A percentile compares a stretch with the other conserved stretches of the same genome.
phyloP scores from a whole-genome alignment of 805 yeast species.

The Limtongozyma cylindracea region DNA sequence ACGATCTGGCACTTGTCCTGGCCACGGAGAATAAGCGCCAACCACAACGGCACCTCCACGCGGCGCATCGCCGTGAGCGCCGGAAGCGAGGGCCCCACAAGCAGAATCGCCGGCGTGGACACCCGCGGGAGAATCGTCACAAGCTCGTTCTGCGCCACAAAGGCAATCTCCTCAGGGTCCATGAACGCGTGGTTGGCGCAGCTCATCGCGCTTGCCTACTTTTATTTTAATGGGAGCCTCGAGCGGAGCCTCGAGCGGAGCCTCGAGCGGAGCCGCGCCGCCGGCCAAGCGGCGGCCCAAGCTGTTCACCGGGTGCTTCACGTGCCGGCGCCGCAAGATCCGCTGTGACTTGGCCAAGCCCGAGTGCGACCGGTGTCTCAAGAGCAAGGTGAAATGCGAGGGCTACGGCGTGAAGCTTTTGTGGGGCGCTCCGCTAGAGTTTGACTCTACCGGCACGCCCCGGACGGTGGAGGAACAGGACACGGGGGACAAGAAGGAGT shows the following conservation, averaged over 20 bases:
- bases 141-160: slow-evolving; percentile 59
- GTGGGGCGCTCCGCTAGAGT: slow-evolving; percentile 36
- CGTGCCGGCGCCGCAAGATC: slow-evolving; percentile 60
- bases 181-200: no score
- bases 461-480: no score
- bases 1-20: slow-evolving; percentile 73
- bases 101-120: no score
- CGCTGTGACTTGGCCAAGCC: slow-evolving; percentile 62
- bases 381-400: slow-evolving; percentile 43
- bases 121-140: slow-evolving; percentile 63
- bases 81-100: no score
- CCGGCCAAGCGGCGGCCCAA: slow-evolving; percentile 15
- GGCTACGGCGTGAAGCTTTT: slow-evolving; percentile 66
- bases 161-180: slow-evolving; percentile 74
- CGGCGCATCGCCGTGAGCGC: slow-evolving; percentile 41
- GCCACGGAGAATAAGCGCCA: slow-evolving; percentile 57
- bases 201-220: no score
- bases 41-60: slow-evolving; percentile 60
- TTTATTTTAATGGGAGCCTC: no score
- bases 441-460: slow-evolving; percentile 3
- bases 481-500: slow-evolving; percentile 7
- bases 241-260: no score
- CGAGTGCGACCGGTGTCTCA: slow-evolving; percentile 41
- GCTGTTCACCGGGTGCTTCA: slow-evolving; percentile 74
- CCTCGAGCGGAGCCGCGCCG: no score